Percentiles rank a stretch among this genome's conserved stretches.
phyloP scores from a whole-genome alignment of 73 alveolate species.

The Paramecium tetraurelia region DNA sequence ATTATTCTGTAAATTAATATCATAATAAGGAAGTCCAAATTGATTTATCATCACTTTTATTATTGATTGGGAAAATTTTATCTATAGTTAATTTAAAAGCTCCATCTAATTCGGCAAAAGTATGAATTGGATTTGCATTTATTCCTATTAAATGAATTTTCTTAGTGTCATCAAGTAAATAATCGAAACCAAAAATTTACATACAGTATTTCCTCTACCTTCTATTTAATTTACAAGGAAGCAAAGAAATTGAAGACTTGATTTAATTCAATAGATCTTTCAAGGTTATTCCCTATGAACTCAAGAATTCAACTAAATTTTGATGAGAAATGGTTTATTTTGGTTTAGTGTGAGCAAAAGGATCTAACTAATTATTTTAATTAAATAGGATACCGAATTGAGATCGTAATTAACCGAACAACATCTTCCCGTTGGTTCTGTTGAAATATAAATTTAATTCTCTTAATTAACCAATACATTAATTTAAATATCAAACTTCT shows the following conservation, averaged over 20 bases:
- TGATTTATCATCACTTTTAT: background rate
- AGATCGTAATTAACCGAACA: constrained; percentile 43
- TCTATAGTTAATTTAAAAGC: constrained; percentile 86
- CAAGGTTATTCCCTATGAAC: background rate
- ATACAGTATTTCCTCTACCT: constrained; percentile 54
- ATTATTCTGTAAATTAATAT: background rate
- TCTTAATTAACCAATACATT: constrained; percentile 81
- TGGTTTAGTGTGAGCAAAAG: constrained; percentile 75
- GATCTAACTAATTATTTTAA: constrained; percentile 25
- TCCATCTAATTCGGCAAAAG: constrained; percentile 89
- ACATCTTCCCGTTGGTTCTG: constrained; percentile 67
- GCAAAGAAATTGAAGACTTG: background rate
- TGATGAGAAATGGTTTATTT: constrained; percentile 68
- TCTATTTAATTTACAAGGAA: constrained; percentile 29
- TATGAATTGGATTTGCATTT: constrained; percentile 79
- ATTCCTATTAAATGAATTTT: constrained; percentile 79
- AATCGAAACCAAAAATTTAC: constrained; percentile 85
- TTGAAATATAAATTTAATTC: constrained; percentile 61
- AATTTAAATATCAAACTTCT: constrained; percentile 86
- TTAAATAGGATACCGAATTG: constrained; percentile 26
- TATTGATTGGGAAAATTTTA: constrained; percentile 57
- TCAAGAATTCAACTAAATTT: constrained; percentile 42
- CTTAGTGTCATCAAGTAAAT: constrained; percentile 78
- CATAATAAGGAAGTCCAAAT: background rate
- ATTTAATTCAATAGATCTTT: background rate